Conservation (phyloP, 257 asterid species). For the Solanum etuberosum region DNA sequence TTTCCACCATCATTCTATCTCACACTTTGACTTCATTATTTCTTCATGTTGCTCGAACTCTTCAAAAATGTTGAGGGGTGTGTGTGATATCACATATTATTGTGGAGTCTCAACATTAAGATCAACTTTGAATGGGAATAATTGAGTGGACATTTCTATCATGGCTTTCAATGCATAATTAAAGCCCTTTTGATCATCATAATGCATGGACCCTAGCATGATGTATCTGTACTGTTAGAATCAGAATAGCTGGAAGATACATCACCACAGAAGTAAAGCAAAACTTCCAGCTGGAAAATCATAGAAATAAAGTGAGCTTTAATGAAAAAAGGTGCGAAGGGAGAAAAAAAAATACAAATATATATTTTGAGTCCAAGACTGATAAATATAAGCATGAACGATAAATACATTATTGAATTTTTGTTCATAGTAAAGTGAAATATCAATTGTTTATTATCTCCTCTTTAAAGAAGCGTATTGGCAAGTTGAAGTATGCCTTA, state of each 20-base stretch:
- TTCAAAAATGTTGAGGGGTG: no score
- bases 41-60: not conserved
- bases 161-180: not conserved
- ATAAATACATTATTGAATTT: no score
- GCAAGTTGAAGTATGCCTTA: not conserved
- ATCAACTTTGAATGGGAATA: not conserved
- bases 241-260: slow-evolving; percentile 7
- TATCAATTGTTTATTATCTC: no score
- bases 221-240: not conserved
- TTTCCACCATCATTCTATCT: not conserved
- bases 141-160: not conserved
- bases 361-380: no score
- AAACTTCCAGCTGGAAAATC: not conserved
- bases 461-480: not conserved
- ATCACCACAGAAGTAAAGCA: not conserved
- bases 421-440: no score
- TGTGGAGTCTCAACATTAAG: not conserved
- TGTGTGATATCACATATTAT: not conserved
- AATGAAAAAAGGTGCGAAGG: no score
- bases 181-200: not conserved
- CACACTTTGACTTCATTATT: not conserved
- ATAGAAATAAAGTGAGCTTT: not conserved
- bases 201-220: not conserved
- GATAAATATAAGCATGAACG: not conserved
- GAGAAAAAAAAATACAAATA: not conserved